Evolutionary conservation across 78 protist species (phyloP), one percentile per base, ranked within the genome.

Genomic region (Dictyostelium discoideum): DNA sequence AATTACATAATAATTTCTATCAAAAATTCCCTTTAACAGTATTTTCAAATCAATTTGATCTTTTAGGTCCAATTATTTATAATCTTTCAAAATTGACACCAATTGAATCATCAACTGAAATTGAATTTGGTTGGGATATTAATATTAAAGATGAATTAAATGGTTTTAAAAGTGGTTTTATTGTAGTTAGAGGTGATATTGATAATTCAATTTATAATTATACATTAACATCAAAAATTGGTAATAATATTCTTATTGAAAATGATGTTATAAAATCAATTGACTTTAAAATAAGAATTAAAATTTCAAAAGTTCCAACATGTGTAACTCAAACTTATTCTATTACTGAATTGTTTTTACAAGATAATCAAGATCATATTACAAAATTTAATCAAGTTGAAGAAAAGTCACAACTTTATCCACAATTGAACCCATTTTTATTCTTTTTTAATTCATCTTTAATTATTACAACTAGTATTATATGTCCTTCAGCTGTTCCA

Each of bases 91-190:
- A 67, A 11, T 8, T 26, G 1, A 67, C 40, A 24, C 26, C 26
- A 16, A 63, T 20, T 63, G 60, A 48, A 48, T 20, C 11, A 5
- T 20, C 29, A 22, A 32, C 24, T 3, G 3, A 9, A 1, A n/a
- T n/a, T 13, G 13, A 26, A 26, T 73, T 29, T 73, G 82, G 82
- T 37, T 74, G 82, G 82, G 42, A 74, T 39, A n/a, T 74, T 1
- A 74, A 37, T 18, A 74, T 74, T 74, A 10, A 10, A 37, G 82
- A 74, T 74, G 54, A 74, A 39, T 3, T 6, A 3, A 74, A 74
- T 74, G 82, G 82, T 16, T 74, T 14, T 39, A 74, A 74, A 74
- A 74, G 18, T 37, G 82, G 82, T n/a, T 37, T n/a, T 74, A 5
- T 26, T 18, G 22, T 24, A 39, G 26, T 74, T 24, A 67, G 40